phyloP scores from a whole-genome alignment of 441 rosid species.

The Aquilaria agallochum region DNA sequence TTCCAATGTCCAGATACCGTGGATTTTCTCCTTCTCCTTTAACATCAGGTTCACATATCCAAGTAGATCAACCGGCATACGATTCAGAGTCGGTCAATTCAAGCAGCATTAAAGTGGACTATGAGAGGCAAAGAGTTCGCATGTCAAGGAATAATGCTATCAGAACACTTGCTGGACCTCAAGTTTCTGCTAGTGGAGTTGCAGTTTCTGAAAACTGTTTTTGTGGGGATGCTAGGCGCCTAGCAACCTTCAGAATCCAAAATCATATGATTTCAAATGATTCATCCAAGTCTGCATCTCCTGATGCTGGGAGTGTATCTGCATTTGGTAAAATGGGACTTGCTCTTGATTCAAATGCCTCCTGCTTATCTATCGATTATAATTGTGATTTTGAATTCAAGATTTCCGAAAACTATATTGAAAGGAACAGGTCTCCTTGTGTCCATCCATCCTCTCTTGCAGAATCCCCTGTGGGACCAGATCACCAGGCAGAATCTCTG shows the following conservation, averaged over 20 bases:
- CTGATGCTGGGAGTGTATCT: conserved; percentile 23
- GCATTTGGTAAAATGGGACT: conserved; percentile 26
- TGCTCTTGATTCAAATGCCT: conserved; percentile 39
- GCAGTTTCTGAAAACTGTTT: conserved; percentile 43
- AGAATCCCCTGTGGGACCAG: conserved; percentile 34
- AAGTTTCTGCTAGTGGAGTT: conserved; percentile 6
- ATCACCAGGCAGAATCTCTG: conserved; percentile 1
- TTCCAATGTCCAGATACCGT: conserved; percentile 27
- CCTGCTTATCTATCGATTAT: conserved; percentile 18
- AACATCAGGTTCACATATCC: conserved; percentile 30
- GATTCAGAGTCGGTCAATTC: conserved; percentile 37
- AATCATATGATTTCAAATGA: conserved; percentile 18
- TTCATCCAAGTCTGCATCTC: conserved; percentile 24
- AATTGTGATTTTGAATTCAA: background rate
- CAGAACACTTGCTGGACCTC: too few species aligned
- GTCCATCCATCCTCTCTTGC: background rate
- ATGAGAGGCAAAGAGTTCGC: conserved; percentile 26
- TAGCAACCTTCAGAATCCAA: conserved; percentile 46
- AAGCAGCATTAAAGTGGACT: conserved; percentile 32
- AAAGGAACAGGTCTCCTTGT: too few species aligned
- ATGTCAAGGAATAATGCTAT: conserved; percentile 17
- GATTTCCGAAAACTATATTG: too few species aligned
- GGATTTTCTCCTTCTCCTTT: conserved; percentile 22
- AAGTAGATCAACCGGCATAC: conserved; percentile 34
- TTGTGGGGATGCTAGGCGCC: conserved; percentile 56